phyloP scores from a whole-genome alignment of 2,329 filamentous ascomycete genomes.

The Colletotrichum tamarilloi region DNA sequence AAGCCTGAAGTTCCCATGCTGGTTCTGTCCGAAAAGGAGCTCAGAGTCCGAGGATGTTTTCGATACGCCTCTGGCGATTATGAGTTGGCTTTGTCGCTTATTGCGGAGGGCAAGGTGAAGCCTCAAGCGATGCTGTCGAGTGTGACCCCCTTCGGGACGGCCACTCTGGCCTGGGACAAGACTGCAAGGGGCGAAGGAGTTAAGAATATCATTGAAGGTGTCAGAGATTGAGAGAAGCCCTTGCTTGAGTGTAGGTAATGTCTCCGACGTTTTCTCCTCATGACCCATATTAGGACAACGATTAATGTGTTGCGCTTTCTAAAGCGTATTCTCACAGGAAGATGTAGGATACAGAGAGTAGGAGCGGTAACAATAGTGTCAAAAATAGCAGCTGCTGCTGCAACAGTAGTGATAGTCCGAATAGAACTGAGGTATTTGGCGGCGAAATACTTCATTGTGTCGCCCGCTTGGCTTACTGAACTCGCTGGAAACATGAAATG shows the following conservation, averaged over 20 bases:
- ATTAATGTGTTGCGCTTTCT: no score
- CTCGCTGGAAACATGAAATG: background rate
- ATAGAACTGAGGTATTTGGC: no score
- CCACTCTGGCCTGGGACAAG: slow-evolving; percentile 36
- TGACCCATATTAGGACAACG: no score
- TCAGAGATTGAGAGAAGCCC: background rate
- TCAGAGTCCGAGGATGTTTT: slow-evolving; percentile 10
- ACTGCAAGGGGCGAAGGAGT: slow-evolving; percentile 36
- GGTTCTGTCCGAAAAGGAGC: slow-evolving; percentile 14
- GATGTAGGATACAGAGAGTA: no score
- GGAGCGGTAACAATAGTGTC: no score
- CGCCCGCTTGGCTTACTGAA: background rate
- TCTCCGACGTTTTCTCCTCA: no score
- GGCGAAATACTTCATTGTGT: no score
- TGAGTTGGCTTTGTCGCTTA: slow-evolving; percentile 4
- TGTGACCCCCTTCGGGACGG: slow-evolving; percentile 31
- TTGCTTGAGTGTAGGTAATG: background rate
- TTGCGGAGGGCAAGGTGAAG: slow-evolving; percentile 6
- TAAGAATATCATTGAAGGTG: slow-evolving; percentile 37
- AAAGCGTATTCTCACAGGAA: no score
- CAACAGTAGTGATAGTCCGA: no score
- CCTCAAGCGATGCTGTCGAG: slow-evolving; percentile 17
- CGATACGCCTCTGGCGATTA: slow-evolving; percentile 8
- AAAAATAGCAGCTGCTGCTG: no score
- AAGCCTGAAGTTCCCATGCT: slow-evolving; percentile 19